A percentile compares a stretch with the other conserved stretches of the same genome.
These are phyloP conservation scores for Coffea humblotiana DNA, from an alignment of 305 asterid species.

Conservation along the genomic window DNA sequence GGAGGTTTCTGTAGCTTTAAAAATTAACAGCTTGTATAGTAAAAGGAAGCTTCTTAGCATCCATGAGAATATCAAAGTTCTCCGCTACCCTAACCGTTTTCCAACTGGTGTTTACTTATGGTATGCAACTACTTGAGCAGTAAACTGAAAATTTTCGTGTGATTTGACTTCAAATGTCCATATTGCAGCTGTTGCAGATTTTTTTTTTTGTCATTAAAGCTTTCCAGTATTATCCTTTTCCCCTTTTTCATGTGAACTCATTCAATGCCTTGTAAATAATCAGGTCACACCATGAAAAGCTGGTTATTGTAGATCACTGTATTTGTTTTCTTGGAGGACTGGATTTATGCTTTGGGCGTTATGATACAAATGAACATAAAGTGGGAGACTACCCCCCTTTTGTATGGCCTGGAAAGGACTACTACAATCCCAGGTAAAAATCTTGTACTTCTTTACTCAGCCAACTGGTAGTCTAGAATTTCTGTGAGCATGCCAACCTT, in stretches of 20 bases:
- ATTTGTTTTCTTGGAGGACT: conserved; percentile 58
- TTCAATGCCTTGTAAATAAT: not conserved
- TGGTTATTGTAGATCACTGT: conserved; percentile 18
- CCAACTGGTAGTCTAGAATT: not conserved
- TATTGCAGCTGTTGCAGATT: too few relatives aligned
- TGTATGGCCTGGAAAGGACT: conserved; percentile 90
- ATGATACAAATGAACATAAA: conserved; percentile 67
- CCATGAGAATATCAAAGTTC: conserved; percentile 84
- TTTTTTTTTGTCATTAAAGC: not conserved
- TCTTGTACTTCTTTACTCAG: not conserved
- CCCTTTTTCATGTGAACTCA: too few relatives aligned
- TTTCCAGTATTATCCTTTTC: too few relatives aligned
- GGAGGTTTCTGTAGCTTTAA: conserved; percentile 92
- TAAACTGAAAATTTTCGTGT: too few relatives aligned
- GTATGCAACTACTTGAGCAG: conserved; percentile 37
- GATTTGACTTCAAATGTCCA: too few relatives aligned
- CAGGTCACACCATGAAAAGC: conserved; percentile 18
- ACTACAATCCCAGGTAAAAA: conserved; percentile 76
- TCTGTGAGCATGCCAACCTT: too few relatives aligned
- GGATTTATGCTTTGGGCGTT: conserved; percentile 90
- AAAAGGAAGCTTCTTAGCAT: conserved; percentile 78
- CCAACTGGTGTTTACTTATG: conserved; percentile 80
- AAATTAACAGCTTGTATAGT: conserved; percentile 92
- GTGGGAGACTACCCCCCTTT: conserved; percentile 76
- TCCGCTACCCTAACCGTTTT: conserved; percentile 86